Percentiles rank a stretch among this genome's conserved stretches.
These are phyloP conservation scores for Acanthamoeba triangularis DNA, from an alignment of 208 protist genomes.

Conservation along the genomic window DNA sequence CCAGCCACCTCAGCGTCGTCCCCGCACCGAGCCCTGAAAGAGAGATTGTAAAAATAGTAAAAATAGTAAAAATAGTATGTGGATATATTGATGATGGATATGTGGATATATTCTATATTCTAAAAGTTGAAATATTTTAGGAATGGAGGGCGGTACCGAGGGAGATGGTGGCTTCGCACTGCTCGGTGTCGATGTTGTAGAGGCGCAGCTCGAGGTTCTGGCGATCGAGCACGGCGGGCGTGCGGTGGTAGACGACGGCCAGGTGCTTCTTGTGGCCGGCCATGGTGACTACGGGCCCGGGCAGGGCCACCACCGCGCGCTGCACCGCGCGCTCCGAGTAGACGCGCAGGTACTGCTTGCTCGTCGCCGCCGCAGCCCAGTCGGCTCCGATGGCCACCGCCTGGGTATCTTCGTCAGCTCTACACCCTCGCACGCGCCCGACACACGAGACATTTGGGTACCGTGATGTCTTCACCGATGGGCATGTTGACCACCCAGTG, in stretches of 20 bases:
- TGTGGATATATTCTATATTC: too few species aligned
- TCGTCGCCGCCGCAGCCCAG: conserved; percentile 27
- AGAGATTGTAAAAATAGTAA: too few species aligned
- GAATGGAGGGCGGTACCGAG: background rate
- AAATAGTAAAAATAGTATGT: too few species aligned
- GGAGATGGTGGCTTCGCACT: conserved; percentile 6
- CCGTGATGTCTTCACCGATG: background rate
- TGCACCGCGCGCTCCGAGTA: background rate
- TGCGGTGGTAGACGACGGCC: conserved; percentile 18
- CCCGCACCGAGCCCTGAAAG: background rate
- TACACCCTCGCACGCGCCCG: too few species aligned
- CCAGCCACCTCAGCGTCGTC: conserved; percentile 4
- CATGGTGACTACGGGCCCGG: conserved; percentile 12
- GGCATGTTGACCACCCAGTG: conserved; percentile 30
- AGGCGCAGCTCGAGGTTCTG: conserved; percentile 1
- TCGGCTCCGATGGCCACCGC: background rate
- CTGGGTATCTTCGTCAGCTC: too few species aligned
- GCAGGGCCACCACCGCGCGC: conserved; percentile 1
- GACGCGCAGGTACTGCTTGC: conserved; percentile 14
- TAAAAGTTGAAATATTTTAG: too few species aligned
- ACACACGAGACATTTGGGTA: too few species aligned
- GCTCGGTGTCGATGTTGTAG: conserved; percentile 14
- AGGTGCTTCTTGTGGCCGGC: conserved; percentile 6
- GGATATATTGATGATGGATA: too few species aligned
- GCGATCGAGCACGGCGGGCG: conserved; percentile 11